Evolutionary conservation across 441 rosid genomes (phyloP).

Genomic region (Pelargonium citronellum): DNA sequence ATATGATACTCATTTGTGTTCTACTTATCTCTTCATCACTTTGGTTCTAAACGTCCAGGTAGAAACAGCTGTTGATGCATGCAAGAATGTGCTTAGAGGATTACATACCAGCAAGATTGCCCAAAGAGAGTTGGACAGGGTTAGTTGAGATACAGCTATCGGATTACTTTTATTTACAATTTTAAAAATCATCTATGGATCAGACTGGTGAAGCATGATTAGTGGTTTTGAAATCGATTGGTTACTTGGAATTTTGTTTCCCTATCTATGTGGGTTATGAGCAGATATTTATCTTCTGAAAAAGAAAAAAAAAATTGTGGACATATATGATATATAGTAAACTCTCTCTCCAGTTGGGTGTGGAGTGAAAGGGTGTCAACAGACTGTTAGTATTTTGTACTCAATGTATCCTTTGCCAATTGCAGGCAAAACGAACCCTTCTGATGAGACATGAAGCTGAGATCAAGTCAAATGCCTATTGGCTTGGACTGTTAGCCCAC

Average conservation of each 20-base stretch:
- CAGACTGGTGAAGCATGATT: neutral
- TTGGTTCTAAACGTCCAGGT: constrained; percentile 48
- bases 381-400: neutral
- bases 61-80: constrained; percentile 89
- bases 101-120: constrained; percentile 78
- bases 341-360: too few relatives aligned
- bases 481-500: constrained; percentile 97
- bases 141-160: constrained; percentile 35
- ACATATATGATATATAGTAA: too few relatives aligned
- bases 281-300: too few relatives aligned
- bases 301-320: too few relatives aligned
- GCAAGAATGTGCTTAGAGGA: constrained; percentile 95
- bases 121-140: constrained; percentile 92
- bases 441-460: constrained; percentile 99
- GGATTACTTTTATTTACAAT: constrained; percentile 1
- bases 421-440: constrained; percentile 91
- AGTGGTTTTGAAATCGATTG: neutral
- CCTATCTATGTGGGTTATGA: neutral
- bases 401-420: constrained; percentile 4
- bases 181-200: neutral
- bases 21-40: constrained; percentile 19
- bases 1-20: constrained; percentile 6
- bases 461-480: constrained; percentile 98
- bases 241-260: neutral
- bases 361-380: too few relatives aligned